phyloP scores from a whole-genome alignment of 1,139 yeast species.

The Eremothecium cymbalariae region DNA sequence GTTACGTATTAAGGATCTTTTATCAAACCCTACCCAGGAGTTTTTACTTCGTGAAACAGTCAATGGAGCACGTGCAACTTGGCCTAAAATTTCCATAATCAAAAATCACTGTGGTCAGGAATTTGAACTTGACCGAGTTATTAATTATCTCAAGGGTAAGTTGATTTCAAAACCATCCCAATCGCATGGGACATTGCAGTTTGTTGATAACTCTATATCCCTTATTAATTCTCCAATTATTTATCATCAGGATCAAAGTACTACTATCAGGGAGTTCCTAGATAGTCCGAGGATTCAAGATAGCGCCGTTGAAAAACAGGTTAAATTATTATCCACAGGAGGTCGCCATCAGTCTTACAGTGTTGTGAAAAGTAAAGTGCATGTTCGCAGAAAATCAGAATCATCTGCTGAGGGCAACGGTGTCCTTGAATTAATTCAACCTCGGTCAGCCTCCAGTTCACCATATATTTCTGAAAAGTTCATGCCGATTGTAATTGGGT shows the following conservation, averaged over 20 bases:
- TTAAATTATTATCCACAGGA: background rate
- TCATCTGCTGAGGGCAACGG: constrained; percentile 10
- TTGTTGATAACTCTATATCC: constrained; percentile 12
- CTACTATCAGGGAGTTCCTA: background rate
- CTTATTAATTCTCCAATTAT: constrained; percentile 12
- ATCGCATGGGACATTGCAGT: constrained; percentile 26
- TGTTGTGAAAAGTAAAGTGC: constrained; percentile 1
- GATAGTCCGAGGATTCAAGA: constrained; percentile 1
- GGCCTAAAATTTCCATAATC: constrained; percentile 84
- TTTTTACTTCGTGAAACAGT: constrained; percentile 62
- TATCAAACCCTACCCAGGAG: constrained; percentile 73
- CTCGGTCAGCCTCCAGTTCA: constrained; percentile 9
- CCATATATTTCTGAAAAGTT: constrained; percentile 10
- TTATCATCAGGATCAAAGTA: constrained; percentile 2
- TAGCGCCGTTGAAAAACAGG: background rate
- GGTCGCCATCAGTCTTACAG: background rate
- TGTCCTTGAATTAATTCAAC: constrained; percentile 4
- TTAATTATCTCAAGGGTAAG: constrained; percentile 57
- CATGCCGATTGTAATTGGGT: constrained; percentile 10
- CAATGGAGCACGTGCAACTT: constrained; percentile 84
- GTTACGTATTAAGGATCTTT: constrained; percentile 51
- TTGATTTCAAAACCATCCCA: constrained; percentile 38
- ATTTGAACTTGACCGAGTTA: constrained; percentile 75
- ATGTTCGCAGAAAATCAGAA: constrained; percentile 13
- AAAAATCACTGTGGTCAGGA: constrained; percentile 86